Evolutionary conservation across 768 basidiomycete genomes (phyloP).

Genomic region (Rhizopogon vulgaris): DNA sequence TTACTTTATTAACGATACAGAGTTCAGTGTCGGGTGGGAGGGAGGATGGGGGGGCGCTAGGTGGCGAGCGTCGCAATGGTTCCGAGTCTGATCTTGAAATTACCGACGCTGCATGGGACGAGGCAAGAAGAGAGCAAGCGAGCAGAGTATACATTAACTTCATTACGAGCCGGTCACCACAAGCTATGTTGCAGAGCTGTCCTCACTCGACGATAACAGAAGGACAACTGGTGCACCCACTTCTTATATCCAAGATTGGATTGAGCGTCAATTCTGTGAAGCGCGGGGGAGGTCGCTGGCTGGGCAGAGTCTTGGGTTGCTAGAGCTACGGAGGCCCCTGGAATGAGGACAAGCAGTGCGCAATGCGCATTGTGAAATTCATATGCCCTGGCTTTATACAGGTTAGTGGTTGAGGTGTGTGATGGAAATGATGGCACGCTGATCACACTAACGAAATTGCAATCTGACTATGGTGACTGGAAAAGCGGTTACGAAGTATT

Average conservation of each 20-base stretch:
- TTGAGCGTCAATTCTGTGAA: too few species aligned
- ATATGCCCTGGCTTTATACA: too few species aligned
- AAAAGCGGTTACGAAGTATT: too few species aligned
- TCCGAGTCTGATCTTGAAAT: constrained; percentile 1
- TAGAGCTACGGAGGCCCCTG: too few species aligned
- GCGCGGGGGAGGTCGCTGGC: too few species aligned
- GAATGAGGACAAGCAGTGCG: too few species aligned
- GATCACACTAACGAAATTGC: too few species aligned
- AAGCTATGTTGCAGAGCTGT: not conserved
- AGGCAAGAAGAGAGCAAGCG: not conserved
- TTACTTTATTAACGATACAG: constrained; percentile 34
- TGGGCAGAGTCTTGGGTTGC: not conserved
- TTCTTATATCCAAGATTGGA: too few species aligned
- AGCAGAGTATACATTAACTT: not conserved
- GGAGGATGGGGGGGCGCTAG: constrained; percentile 3
- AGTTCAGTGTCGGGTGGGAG: constrained; percentile 27
- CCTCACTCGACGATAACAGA: not conserved
- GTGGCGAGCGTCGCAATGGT: not conserved
- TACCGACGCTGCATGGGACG: constrained; percentile 13
- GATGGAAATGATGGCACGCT: too few species aligned
- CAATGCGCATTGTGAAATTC: too few species aligned
- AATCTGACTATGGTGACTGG: too few species aligned
- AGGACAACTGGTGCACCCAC: not conserved
- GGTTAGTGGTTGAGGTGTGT: too few species aligned
- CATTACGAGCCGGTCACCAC: not conserved